Conservation (phyloP, 768 basidiomycete genomes). For the Termitomyces sp. region DNA sequence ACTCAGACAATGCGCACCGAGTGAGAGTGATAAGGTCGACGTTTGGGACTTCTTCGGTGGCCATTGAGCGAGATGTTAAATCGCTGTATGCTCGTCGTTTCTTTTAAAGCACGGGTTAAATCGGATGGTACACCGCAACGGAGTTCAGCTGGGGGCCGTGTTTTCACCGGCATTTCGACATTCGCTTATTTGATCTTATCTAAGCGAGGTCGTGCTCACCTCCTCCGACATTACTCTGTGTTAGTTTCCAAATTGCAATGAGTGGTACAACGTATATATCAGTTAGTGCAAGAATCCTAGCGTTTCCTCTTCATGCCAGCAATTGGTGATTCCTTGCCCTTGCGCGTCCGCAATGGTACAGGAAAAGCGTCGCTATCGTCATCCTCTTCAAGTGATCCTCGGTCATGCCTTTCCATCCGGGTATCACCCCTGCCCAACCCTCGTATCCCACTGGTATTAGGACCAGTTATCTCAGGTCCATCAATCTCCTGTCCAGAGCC, state of each 20-base stretch:
- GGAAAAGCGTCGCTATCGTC: conserved; percentile 76
- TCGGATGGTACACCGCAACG: conserved; percentile 2
- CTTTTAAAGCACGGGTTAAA: conserved; percentile 13
- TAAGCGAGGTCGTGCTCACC: conserved; percentile 6
- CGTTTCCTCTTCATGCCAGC: conserved; percentile 64
- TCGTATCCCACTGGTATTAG: conserved; percentile 60
- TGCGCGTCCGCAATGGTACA: conserved; percentile 64
- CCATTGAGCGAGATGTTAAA: conserved; percentile 27
- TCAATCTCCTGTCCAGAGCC: conserved; percentile 50
- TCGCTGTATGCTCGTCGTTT: neutral
- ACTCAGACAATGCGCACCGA: conserved; percentile 43
- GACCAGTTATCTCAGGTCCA: conserved; percentile 45
- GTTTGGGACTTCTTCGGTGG: conserved; percentile 64
- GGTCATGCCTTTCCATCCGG: conserved; percentile 21
- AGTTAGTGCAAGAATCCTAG: conserved; percentile 28
- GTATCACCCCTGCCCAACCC: conserved; percentile 28
- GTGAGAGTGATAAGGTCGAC: conserved; percentile 93
- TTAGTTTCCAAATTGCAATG: neutral
- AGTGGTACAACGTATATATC: conserved; percentile 5
- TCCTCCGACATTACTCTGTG: neutral
- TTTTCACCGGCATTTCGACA: conserved; percentile 10
- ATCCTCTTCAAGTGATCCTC: conserved; percentile 41
- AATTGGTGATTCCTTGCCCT: conserved; percentile 47
- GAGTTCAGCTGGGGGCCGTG: conserved; percentile 13
- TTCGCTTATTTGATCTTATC: conserved; percentile 18